Evolutionary conservation across 352 stramenopile species (phyloP).

Genomic region (Pythium rishiriense): DNA sequence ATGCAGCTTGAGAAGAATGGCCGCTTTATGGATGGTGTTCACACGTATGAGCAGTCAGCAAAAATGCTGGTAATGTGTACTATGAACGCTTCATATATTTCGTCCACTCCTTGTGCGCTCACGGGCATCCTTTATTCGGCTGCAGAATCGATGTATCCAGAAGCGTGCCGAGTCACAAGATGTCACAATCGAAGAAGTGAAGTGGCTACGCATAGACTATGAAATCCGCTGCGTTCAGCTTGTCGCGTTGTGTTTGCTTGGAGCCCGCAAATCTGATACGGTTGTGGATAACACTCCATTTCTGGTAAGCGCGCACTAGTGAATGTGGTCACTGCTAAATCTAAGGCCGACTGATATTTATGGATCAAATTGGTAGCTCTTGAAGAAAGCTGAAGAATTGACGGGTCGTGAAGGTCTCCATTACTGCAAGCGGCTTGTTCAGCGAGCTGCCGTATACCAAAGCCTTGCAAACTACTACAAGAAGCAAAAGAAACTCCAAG

Average conservation of each 20-base stretch:
- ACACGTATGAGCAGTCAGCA: conserved; percentile 67
- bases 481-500: conserved; percentile 74
- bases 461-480: conserved; percentile 75
- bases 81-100: neutral
- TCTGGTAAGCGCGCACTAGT: conserved; percentile 36
- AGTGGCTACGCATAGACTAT: conserved; percentile 71
- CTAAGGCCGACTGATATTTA: neutral
- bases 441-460: conserved; percentile 62
- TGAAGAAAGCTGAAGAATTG: conserved; percentile 70
- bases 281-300: conserved; percentile 60
- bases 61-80: conserved; percentile 62
- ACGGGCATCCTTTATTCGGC: neutral
- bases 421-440: conserved; percentile 65
- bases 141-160: conserved; percentile 61
- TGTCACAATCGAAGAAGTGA: conserved; percentile 53
- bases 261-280: conserved; percentile 46
- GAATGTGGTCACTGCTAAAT: neutral
- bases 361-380: conserved; percentile 29
- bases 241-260: conserved; percentile 66
- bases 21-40: conserved; percentile 67
- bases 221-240: conserved; percentile 76
- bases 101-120: neutral
- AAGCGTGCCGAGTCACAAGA: conserved; percentile 54
- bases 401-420: conserved; percentile 55
- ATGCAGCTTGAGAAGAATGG: conserved; percentile 61